phyloP scores from a whole-genome alignment of 2,329 filamentous ascomycete species.

The Hirsutella minnesotensis region DNA sequence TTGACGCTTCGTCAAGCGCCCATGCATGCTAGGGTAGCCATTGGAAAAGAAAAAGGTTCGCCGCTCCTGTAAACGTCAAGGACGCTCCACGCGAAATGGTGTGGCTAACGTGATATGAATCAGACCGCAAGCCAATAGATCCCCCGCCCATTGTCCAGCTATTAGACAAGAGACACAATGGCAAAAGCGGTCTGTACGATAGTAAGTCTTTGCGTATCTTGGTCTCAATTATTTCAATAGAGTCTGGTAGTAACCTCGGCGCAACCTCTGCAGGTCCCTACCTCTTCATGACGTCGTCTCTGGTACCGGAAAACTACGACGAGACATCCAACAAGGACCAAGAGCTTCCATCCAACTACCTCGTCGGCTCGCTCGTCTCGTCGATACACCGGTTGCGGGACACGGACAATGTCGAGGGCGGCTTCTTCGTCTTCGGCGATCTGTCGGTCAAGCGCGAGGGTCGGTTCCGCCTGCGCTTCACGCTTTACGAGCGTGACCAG shows the following conservation, averaged over 20 bases:
- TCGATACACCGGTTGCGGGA: conserved; percentile 77
- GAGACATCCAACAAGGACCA: conserved; percentile 19
- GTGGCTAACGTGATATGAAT: neutral
- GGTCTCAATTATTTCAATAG: neutral
- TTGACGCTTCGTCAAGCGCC: conserved; percentile 10
- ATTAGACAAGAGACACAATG: conserved; percentile 11
- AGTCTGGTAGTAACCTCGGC: neutral
- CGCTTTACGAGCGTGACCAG: conserved; percentile 43
- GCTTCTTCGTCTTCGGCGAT: conserved; percentile 86
- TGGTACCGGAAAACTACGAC: conserved; percentile 29
- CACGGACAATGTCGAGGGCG: conserved; percentile 62
- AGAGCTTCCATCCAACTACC: conserved; percentile 30
- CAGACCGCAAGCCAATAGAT: conserved; percentile 77
- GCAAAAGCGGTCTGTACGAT: conserved; percentile 11
- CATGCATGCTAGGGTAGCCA: conserved; percentile 49
- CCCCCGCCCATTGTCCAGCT: conserved; percentile 78
- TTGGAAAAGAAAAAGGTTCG: conserved; percentile 60
- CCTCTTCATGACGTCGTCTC: conserved; percentile 33
- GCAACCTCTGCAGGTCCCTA: conserved; percentile 27
- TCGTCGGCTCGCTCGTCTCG: conserved; percentile 65
- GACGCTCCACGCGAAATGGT: too few relatives aligned
- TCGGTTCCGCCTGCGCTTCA: conserved; percentile 62
- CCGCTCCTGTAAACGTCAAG: neutral
- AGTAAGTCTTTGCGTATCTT: conserved; percentile 7
- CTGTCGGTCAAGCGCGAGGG: conserved; percentile 69